Percentiles rank a stretch among this genome's conserved stretches.
These are phyloP conservation scores for Logfia minima DNA, from an alignment of 129 eudicot genomes.

Conservation along the genomic window DNA sequence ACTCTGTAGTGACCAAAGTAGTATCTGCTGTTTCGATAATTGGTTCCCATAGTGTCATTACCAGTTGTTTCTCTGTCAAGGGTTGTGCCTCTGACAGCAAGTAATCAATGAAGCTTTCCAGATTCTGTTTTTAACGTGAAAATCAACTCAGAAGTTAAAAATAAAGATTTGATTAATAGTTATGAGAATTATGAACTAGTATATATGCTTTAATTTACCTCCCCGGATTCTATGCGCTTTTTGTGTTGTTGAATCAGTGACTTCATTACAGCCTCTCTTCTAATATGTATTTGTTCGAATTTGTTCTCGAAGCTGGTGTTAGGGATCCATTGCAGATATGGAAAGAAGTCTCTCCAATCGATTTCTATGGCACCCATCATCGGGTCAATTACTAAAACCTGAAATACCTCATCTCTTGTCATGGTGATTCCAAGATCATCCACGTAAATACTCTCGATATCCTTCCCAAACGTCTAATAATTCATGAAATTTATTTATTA, in stretches of 20 bases:
- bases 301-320: conserved; percentile 35
- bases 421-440: conserved; percentile 45
- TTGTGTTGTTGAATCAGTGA: conserved; percentile 39
- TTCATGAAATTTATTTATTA: background rate
- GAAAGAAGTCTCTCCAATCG: conserved; percentile 70
- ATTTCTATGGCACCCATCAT: conserved; percentile 57
- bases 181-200: background rate
- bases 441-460: conserved; percentile 44
- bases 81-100: conserved; percentile 38
- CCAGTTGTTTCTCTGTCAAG: conserved; percentile 37
- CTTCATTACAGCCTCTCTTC: conserved; percentile 48
- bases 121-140: conserved; percentile 16
- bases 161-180: background rate
- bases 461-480: conserved; percentile 45
- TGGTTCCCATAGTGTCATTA: conserved; percentile 51
- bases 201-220: conserved; percentile 30
- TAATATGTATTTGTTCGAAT: conserved; percentile 28
- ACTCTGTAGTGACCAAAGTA: conserved; percentile 44
- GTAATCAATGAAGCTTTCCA: conserved; percentile 33
- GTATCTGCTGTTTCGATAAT: conserved; percentile 50
- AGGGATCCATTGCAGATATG: conserved; percentile 55
- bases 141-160: background rate
- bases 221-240: conserved; percentile 29
- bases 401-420: conserved; percentile 40
- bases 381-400: conserved; percentile 41